Evolutionary conservation across 257 asterid species (phyloP), one percentile per base, ranked within the genome.

Genomic region (Fraxinus americana): DNA sequence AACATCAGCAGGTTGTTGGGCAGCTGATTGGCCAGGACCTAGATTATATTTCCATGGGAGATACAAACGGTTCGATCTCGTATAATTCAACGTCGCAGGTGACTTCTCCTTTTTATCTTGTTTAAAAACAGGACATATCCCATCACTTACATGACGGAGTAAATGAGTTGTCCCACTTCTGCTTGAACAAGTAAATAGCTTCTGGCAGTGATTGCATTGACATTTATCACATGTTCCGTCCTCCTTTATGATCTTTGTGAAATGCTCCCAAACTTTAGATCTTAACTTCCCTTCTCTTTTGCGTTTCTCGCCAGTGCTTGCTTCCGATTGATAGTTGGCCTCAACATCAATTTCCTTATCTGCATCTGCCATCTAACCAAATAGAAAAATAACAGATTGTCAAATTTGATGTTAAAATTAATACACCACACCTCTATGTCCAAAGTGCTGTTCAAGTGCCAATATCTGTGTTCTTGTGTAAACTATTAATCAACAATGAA

Each of bases 111-210:
- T 90, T 52, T 76, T 87, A 32, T 86, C 92, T 73, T 84, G 88
- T 81, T 85, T 89, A 71, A 83, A 89, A 17, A 70, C 92, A 3
- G 97, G 96, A 71, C 99, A 93, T 50, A 85, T 88, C 5, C 97
- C 97, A 39, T 89, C 96, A 1, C 93, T 79, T 78, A 96, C 83
- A 83, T 93, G 98, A 57, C 98, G 97, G 73, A 93, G 97, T 27
- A 96, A 90, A 87, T 93, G 97, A 25, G 96, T 89, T 0, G 99
- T 96, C 82, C 98, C 99, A 25, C 92, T 88, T 76, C 87, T 91
- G 80, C 92, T 90, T 2, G 93, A 85, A 76, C 96, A 95, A 50
- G 97, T 82, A 73, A 90, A 96, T 11, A 88, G 78, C 89, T 87
- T 90, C 59, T 85, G 83, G 73, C 99, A 96, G 86, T 93, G 98